These are phyloP conservation scores for Aureobasidium sp. DNA, from an alignment of 2,329 filamentous ascomycete genomes.

Conservation along the genomic window DNA sequence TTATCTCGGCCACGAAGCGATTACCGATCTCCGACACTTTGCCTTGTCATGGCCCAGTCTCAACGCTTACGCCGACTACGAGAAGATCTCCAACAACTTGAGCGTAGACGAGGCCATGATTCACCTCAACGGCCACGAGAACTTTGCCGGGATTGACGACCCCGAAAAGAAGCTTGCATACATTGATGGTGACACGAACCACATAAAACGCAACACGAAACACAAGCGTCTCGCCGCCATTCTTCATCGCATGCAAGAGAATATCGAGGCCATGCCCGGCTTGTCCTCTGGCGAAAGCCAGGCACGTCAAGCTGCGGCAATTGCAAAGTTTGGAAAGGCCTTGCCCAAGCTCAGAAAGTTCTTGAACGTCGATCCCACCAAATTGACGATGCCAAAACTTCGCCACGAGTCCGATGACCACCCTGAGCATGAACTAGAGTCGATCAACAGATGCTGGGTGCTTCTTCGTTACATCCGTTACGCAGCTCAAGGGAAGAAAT, in stretches of 20 bases:
- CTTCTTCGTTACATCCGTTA: not conserved
- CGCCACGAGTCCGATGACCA: not conserved
- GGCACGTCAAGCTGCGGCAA: not conserved
- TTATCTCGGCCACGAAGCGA: too few species aligned
- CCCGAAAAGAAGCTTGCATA: not conserved
- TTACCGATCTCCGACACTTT: too few species aligned
- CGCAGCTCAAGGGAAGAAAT: not conserved
- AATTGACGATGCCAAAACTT: not conserved
- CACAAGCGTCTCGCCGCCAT: not conserved
- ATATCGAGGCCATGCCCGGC: not conserved
- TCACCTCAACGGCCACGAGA: not conserved
- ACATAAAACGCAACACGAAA: not conserved
- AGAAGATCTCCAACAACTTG: not conserved
- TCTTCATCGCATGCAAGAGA: not conserved
- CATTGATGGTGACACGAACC: not conserved
- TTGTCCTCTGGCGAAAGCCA: not conserved
- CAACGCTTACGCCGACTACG: too few species aligned
- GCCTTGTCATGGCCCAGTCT: not conserved
- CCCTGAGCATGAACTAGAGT: not conserved
- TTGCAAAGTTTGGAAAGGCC: not conserved
- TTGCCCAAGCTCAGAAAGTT: not conserved
- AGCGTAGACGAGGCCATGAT: not conserved
- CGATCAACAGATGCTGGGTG: not conserved
- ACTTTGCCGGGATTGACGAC: not conserved
- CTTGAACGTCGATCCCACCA: too few species aligned